phyloP scores from a whole-genome alignment of 306 rosid species.

The Malus orientalis region DNA sequence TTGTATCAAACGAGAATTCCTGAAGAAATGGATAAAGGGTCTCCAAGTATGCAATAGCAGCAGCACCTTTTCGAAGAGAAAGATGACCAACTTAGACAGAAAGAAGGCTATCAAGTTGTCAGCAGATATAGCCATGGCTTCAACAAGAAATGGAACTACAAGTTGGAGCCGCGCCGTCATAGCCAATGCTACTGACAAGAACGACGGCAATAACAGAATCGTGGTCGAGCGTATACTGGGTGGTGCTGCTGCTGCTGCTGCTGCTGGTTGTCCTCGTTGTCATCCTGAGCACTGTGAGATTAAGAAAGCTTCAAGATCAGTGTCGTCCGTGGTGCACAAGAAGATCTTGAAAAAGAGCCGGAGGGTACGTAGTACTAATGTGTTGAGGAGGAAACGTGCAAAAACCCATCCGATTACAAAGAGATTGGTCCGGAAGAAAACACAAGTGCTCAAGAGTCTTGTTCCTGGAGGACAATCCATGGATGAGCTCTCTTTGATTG shows the following conservation, averaged over 20 bases:
- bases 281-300: not conserved
- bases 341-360: constrained; percentile 33
- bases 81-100: constrained; percentile 51
- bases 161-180: constrained; percentile 66
- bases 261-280: no score
- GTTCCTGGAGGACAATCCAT: constrained; percentile 70
- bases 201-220: not conserved
- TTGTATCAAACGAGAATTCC: constrained; percentile 52
- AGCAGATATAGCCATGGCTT: constrained; percentile 81
- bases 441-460: constrained; percentile 41
- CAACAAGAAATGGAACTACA: constrained; percentile 38
- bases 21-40: constrained; percentile 57
- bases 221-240: constrained; percentile 16
- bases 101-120: constrained; percentile 65
- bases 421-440: constrained; percentile 49
- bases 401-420: constrained; percentile 29
- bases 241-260: not conserved
- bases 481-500: constrained; percentile 71
- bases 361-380: not conserved
- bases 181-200: constrained; percentile 22
- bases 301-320: not conserved
- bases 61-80: constrained; percentile 21
- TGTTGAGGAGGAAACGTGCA: not conserved
- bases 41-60: constrained; percentile 33
- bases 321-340: not conserved